phyloP scores from a whole-genome alignment of 2,329 filamentous ascomycete species.

The Ceratocystis smalleyi region DNA sequence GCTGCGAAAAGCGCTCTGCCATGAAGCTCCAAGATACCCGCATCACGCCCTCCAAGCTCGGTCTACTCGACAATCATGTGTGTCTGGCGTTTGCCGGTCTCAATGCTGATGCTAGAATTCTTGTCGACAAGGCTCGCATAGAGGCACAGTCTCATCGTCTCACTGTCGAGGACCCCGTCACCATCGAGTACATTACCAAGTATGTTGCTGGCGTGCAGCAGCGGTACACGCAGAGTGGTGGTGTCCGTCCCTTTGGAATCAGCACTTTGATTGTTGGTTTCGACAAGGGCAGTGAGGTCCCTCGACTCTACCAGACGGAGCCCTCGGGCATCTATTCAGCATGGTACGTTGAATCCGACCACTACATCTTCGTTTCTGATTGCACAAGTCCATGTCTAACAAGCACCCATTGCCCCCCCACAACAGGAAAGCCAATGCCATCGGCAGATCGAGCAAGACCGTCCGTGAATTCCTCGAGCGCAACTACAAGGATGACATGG shows the following conservation, averaged over 20 bases:
- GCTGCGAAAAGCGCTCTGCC: constrained; percentile 95
- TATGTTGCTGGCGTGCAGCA: constrained; percentile 97
- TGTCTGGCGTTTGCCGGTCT: constrained; percentile 93
- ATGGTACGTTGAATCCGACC: constrained; percentile 47
- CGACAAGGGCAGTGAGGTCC: constrained; percentile 77
- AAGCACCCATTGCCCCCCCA: background rate
- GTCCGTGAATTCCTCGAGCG: constrained; percentile 96
- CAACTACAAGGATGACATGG: constrained; percentile 97
- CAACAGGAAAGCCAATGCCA: constrained; percentile 92
- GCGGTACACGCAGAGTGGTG: constrained; percentile 95
- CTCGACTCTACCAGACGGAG: constrained; percentile 92
- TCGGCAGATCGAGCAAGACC: constrained; percentile 95
- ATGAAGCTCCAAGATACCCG: constrained; percentile 99
- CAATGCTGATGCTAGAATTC: constrained; percentile 93
- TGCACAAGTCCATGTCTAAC: background rate
- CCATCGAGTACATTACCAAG: constrained; percentile 99
- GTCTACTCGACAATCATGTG: constrained; percentile 86
- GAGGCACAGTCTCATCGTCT: constrained; percentile 95
- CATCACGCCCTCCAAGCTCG: constrained; percentile 98
- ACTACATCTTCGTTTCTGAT: background rate
- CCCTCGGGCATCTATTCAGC: constrained; percentile 99
- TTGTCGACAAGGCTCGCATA: constrained; percentile 93
- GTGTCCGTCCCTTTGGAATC: constrained; percentile 96
- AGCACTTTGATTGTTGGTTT: constrained; percentile 98
- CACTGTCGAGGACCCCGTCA: constrained; percentile 92